Percentiles rank a stretch among this genome's conserved stretches.
phyloP scores from a whole-genome alignment of 169 alveolate species.

The Eimeria acervulina region DNA sequence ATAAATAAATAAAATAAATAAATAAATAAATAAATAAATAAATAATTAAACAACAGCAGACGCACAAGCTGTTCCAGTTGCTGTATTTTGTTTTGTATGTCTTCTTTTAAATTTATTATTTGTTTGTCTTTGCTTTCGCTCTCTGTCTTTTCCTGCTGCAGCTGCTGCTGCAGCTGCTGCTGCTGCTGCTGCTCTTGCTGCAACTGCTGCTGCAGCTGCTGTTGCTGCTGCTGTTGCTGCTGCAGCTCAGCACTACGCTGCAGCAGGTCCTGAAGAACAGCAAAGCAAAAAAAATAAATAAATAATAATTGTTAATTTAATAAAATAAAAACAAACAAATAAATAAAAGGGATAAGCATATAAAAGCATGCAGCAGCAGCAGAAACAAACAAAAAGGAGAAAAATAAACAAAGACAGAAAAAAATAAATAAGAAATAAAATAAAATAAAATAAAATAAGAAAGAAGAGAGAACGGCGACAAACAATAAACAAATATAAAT shows the following conservation, averaged over 20 bases:
- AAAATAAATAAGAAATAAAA: too few relatives aligned
- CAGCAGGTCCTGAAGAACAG: not conserved
- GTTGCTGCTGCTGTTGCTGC: constrained; percentile 9
- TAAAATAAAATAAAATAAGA: not conserved
- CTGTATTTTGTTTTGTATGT: too few relatives aligned
- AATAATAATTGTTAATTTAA: too few relatives aligned
- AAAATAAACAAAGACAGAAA: too few relatives aligned
- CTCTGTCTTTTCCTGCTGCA: not conserved
- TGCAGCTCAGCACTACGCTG: not conserved
- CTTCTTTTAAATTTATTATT: not conserved
- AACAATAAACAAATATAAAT: not conserved
- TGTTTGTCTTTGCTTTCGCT: not conserved
- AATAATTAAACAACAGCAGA: not conserved
- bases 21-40: not conserved
- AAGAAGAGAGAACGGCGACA: too few relatives aligned
- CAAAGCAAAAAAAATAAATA: not conserved
- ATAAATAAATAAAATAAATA: not conserved
- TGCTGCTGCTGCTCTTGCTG: constrained; percentile 26
- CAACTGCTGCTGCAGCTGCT: constrained; percentile 43
- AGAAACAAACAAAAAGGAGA: too few relatives aligned
- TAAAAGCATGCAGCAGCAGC: too few relatives aligned
- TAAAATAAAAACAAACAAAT: too few relatives aligned
- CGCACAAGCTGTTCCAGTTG: not conserved
- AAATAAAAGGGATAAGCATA: too few relatives aligned
- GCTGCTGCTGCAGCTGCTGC: constrained; percentile 54